Evolutionary conservation across 2,329 filamentous ascomycete species (phyloP).

Genomic region (Colletotrichum orbiculare): DNA sequence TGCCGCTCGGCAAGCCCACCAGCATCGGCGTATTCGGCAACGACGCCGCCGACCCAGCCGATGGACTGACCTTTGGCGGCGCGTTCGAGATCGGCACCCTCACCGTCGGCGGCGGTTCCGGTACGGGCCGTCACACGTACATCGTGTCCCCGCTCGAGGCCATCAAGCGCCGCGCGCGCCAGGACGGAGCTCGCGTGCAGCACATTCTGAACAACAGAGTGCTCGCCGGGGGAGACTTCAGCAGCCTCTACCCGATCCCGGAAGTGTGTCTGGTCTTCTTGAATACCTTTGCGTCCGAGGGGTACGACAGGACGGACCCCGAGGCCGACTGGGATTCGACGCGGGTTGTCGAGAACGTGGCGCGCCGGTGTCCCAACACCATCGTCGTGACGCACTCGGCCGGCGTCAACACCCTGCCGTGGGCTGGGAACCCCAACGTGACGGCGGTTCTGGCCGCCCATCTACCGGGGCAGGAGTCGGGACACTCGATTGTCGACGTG

Average conservation of each 20-base stretch:
- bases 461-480: slow-evolving; percentile 79
- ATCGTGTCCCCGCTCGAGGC: slow-evolving; percentile 73
- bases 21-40: slow-evolving; percentile 74
- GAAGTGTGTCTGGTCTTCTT: slow-evolving; percentile 76
- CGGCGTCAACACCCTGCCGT: slow-evolving; percentile 67
- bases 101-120: slow-evolving; percentile 75
- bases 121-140: slow-evolving; percentile 71
- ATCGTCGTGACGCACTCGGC: slow-evolving; percentile 73
- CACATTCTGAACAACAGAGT: slow-evolving; percentile 54
- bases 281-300: slow-evolving; percentile 75
- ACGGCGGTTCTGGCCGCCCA: slow-evolving; percentile 83
- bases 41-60: slow-evolving; percentile 62
- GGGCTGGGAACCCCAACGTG: slow-evolving; percentile 71
- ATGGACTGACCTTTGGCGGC: slow-evolving; percentile 42
- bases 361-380: slow-evolving; percentile 62
- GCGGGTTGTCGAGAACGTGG: slow-evolving; percentile 65
- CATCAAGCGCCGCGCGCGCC: slow-evolving; percentile 67
- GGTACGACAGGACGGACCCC: slow-evolving; percentile 68
- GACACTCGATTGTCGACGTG: slow-evolving; percentile 79
- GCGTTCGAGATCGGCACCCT: slow-evolving; percentile 71
- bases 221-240: slow-evolving; percentile 61
- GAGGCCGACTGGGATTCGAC: slow-evolving; percentile 73
- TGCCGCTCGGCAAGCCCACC: slow-evolving; percentile 66
- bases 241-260: slow-evolving; percentile 60
- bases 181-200: slow-evolving; percentile 64